These are phyloP conservation scores for Moesziomyces parantarcticus DNA, from an alignment of 1,284 basidiomycete genomes.

Conservation along the genomic window DNA sequence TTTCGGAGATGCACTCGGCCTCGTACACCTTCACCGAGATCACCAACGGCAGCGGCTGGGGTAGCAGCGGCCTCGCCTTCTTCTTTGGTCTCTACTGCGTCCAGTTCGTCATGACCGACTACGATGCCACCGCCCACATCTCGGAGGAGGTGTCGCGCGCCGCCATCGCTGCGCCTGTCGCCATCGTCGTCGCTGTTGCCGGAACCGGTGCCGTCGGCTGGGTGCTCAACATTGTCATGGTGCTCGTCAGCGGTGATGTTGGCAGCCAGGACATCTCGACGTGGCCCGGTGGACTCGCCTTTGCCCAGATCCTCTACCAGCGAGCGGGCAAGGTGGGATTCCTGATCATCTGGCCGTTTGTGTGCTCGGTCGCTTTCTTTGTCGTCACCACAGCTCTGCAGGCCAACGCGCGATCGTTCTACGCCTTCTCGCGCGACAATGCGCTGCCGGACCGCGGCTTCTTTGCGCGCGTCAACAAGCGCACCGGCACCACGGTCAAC, in stretches of 20 bases:
- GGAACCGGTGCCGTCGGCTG: slow-evolving; percentile 62
- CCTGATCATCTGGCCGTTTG: slow-evolving; percentile 72
- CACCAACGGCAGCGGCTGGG: slow-evolving; percentile 81
- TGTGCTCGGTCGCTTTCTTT: slow-evolving; percentile 66
- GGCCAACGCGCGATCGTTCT: slow-evolving; percentile 85
- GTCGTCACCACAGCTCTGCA: slow-evolving; percentile 75
- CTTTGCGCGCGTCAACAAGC: slow-evolving; percentile 77
- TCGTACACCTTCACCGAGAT: slow-evolving; percentile 77
- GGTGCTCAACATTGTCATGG: slow-evolving; percentile 72
- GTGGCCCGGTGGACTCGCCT: slow-evolving; percentile 65
- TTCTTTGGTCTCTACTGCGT: slow-evolving; percentile 87
- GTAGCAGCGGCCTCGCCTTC: slow-evolving; percentile 83
- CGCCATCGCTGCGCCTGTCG: slow-evolving; percentile 79
- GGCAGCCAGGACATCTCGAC: slow-evolving; percentile 43
- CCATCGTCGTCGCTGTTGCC: slow-evolving; percentile 85
- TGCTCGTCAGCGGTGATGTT: slow-evolving; percentile 76
- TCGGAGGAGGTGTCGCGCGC: slow-evolving; percentile 90
- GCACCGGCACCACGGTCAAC: slow-evolving; percentile 78
- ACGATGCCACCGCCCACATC: slow-evolving; percentile 79
- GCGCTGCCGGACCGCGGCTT: slow-evolving; percentile 83
- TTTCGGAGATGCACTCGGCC: slow-evolving; percentile 78
- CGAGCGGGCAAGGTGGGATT: slow-evolving; percentile 72
- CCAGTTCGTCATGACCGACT: slow-evolving; percentile 74
- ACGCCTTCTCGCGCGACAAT: slow-evolving; percentile 87
- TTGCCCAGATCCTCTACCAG: slow-evolving; percentile 62